These are phyloP conservation scores for Entomophthora muscae DNA, from an alignment of 371 early-diverging fungal genomes.

Conservation along the genomic window DNA sequence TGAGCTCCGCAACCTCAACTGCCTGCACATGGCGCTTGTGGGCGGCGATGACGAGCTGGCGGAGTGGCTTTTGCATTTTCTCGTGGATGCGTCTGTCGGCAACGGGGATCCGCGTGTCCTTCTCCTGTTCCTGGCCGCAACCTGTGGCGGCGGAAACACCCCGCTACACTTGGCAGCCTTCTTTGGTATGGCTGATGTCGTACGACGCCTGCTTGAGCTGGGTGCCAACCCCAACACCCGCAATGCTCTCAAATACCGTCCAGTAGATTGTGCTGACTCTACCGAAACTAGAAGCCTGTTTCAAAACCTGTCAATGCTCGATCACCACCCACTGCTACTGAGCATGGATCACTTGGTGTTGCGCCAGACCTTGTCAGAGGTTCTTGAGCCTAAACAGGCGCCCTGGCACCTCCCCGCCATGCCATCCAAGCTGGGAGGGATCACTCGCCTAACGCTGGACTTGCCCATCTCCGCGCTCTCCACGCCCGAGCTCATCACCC, in stretches of 20 bases:
- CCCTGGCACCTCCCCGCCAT: not conserved
- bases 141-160: slow-evolving; percentile 52
- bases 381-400: not conserved
- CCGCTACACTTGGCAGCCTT: slow-evolving; percentile 51
- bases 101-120: slow-evolving; percentile 19
- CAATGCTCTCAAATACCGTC: slow-evolving; percentile 34
- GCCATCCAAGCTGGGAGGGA: not conserved
- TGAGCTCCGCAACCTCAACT: slow-evolving; percentile 25
- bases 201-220: slow-evolving; percentile 31
- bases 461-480: not conserved
- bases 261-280: slow-evolving; percentile 48
- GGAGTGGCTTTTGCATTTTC: slow-evolving; percentile 32
- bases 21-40: slow-evolving; percentile 38
- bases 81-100: slow-evolving; percentile 21
- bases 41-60: slow-evolving; percentile 41
- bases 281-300: slow-evolving; percentile 29
- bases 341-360: not conserved
- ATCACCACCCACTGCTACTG: too few species aligned
- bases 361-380: not conserved
- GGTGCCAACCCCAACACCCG: slow-evolving; percentile 30
- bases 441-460: not conserved
- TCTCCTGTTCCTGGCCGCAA: slow-evolving; percentile 39
- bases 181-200: slow-evolving; percentile 38
- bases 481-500: not conserved
- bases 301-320: not conserved